phyloP scores from a whole-genome alignment of 495 filamentous ascomycete species.

The Podospora conica region DNA sequence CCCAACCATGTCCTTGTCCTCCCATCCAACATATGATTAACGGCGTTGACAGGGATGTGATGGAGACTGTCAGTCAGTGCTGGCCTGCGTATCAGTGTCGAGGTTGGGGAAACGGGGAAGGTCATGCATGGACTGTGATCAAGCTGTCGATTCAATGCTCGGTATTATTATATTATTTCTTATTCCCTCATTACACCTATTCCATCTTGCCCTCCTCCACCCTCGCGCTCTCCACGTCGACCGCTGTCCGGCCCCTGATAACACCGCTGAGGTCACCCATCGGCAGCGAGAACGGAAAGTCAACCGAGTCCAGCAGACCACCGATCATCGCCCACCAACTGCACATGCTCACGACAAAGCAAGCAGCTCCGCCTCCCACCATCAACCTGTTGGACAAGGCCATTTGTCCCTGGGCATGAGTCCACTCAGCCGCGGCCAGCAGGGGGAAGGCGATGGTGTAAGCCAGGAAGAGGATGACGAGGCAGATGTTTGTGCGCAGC shows the following conservation, averaged over 20 bases:
- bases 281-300: slow-evolving; percentile 11
- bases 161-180: background rate
- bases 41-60: too few species aligned
- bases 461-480: slow-evolving; percentile 13
- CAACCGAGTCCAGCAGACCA: slow-evolving; percentile 8
- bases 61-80: too few species aligned
- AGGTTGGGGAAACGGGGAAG: too few species aligned
- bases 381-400: slow-evolving; percentile 7
- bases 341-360: slow-evolving; percentile 13
- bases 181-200: background rate
- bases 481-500: slow-evolving; percentile 10
- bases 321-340: slow-evolving; percentile 16
- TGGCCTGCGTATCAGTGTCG: too few species aligned
- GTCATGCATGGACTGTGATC: too few species aligned
- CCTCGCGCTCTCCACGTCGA: background rate
- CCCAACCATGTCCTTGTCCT: too few species aligned
- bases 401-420: slow-evolving; percentile 8
- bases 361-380: slow-evolving; percentile 9
- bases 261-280: slow-evolving; percentile 10
- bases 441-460: slow-evolving; percentile 15
- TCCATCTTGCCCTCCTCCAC: background rate
- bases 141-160: background rate
- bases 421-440: slow-evolving; percentile 14
- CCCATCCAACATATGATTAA: too few species aligned
- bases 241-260: background rate